These are phyloP conservation scores for Cymbidium sinense DNA, from an alignment of 106 monocot genomes.

Conservation along the genomic window DNA sequence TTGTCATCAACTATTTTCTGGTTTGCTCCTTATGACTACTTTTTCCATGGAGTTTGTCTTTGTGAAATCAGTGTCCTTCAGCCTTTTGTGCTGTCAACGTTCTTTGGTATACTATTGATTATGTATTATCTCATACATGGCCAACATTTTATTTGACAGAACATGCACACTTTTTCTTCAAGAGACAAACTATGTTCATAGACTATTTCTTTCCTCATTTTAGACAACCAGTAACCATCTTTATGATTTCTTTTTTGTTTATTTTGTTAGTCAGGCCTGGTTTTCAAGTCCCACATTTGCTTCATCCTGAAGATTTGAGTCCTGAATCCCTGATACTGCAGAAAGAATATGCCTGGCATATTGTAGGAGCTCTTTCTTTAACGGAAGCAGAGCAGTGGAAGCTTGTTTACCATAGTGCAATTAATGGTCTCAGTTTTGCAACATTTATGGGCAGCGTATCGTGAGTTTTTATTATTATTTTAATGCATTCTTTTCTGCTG, in stretches of 20 bases:
- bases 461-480: conserved; percentile 37
- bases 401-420: conserved; percentile 81
- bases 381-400: conserved; percentile 72
- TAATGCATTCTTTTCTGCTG: neutral
- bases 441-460: conserved; percentile 78
- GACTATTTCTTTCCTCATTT: neutral
- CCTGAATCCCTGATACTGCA: conserved; percentile 44
- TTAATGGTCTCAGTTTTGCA: conserved; percentile 87
- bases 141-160: too few species aligned
- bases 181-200: neutral
- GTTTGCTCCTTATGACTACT: too few species aligned
- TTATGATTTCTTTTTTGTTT: neutral
- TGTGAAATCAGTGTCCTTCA: too few species aligned
- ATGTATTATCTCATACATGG: too few species aligned
- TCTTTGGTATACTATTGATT: too few species aligned
- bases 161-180: too few species aligned
- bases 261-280: conserved; percentile 53
- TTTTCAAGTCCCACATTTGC: conserved; percentile 60
- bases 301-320: conserved; percentile 42
- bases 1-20: too few species aligned
- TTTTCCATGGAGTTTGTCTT: too few species aligned
- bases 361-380: conserved; percentile 74
- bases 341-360: conserved; percentile 93
- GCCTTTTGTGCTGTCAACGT: too few species aligned
- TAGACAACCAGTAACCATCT: neutral